A percentile compares a stretch with the other conserved stretches of the same genome.
These are phyloP conservation scores for Metschnikowia santaceciliae DNA, from an alignment of 805 yeast genomes.

Conservation along the genomic window DNA sequence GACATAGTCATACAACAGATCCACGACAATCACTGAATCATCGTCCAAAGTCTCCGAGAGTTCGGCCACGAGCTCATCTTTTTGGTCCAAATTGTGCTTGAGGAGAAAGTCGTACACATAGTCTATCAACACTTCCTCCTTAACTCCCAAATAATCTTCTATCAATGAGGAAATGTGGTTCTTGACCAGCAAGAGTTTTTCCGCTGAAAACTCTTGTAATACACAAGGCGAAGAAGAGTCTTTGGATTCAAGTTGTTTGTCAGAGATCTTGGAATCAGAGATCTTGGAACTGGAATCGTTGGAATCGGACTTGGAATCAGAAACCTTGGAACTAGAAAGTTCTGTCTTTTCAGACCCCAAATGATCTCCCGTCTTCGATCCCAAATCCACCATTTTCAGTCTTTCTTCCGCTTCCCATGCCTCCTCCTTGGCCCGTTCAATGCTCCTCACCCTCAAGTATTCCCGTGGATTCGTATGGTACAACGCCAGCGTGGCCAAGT, in stretches of 20 bases:
- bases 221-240: background rate
- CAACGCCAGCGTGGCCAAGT: slow-evolving; percentile 13
- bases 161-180: slow-evolving; percentile 40
- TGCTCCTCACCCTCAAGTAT: slow-evolving; percentile 38
- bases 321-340: too few relatives aligned
- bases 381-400: background rate
- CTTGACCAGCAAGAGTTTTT: slow-evolving; percentile 22
- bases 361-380: too few relatives aligned
- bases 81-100: slow-evolving; percentile 26
- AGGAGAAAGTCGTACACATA: slow-evolving; percentile 40
- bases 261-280: background rate
- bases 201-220: background rate
- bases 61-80: slow-evolving; percentile 39
- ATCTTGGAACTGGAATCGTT: too few relatives aligned
- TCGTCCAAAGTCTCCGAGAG: slow-evolving; percentile 50
- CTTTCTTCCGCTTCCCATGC: slow-evolving; percentile 36
- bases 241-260: background rate
- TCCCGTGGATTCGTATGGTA: slow-evolving; percentile 43
- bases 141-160: slow-evolving; percentile 50
- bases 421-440: slow-evolving; percentile 40
- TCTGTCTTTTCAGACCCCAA: too few relatives aligned
- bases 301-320: too few relatives aligned
- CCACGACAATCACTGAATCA: slow-evolving; percentile 40
- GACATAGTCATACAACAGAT: slow-evolving; percentile 24
- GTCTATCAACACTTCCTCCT: slow-evolving; percentile 47